Conservation (phyloP, 768 basidiomycete genomes). For the Amanita polypyramis region DNA sequence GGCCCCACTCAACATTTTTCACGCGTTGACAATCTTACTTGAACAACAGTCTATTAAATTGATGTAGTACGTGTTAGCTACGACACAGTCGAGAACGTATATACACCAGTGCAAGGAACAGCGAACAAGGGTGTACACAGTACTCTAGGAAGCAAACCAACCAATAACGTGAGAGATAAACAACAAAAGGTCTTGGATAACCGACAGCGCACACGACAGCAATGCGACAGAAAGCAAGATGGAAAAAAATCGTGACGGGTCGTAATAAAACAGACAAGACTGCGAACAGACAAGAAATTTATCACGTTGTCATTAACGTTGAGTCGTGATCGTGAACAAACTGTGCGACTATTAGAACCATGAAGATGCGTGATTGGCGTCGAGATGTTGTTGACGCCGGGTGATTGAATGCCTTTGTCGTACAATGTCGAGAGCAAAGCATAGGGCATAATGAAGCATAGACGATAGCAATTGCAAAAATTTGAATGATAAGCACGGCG, state of each 20-base stretch:
- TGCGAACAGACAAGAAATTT: not conserved
- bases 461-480: not conserved
- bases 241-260: conserved; percentile 1
- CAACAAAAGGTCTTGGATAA: not conserved
- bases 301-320: not conserved
- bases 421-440: not conserved
- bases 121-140: not conserved
- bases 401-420: not conserved
- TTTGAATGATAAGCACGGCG: not conserved
- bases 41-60: not conserved
- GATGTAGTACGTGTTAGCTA: not conserved
- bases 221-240: not conserved
- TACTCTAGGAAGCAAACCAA: not conserved
- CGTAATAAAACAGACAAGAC: conserved; percentile 7
- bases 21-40: too few species aligned
- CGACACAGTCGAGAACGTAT: not conserved
- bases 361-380: not conserved
- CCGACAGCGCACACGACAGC: not conserved
- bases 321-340: not conserved
- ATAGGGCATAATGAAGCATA: conserved; percentile 5
- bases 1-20: too few species aligned
- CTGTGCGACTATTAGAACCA: not conserved
- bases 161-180: not conserved
- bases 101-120: not conserved
- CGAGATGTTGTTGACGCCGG: not conserved